Conservation (phyloP, 1,139 yeast genomes). For the Candida tropicalis region DNA sequence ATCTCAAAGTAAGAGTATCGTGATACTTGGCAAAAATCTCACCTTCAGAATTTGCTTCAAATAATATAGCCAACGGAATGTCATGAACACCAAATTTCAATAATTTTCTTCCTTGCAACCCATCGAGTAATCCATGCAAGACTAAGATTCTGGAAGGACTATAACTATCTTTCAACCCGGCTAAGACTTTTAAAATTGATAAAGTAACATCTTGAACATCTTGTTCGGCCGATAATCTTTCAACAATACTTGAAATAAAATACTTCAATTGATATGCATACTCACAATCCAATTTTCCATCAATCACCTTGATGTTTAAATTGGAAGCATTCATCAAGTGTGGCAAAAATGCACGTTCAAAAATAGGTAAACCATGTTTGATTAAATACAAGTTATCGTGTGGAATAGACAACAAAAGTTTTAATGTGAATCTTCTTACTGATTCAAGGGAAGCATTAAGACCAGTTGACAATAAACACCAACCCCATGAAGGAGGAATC, state of each 20-base stretch:
- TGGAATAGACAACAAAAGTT: conserved; percentile 58
- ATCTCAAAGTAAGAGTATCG: conserved; percentile 53
- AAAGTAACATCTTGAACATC: conserved; percentile 23
- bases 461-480: conserved; percentile 74
- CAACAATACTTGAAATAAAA: conserved; percentile 51
- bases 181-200: conserved; percentile 49
- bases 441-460: conserved; percentile 79
- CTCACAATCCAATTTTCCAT: conserved; percentile 44
- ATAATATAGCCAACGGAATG: conserved; percentile 41
- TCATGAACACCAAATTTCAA: conserved; percentile 34
- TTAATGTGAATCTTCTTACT: conserved; percentile 66
- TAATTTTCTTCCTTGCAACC: conserved; percentile 37
- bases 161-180: conserved; percentile 53
- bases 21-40: conserved; percentile 51
- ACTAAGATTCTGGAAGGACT: conserved; percentile 75
- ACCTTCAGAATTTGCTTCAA: conserved; percentile 62
- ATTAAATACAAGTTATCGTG: conserved; percentile 51
- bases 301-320: conserved; percentile 42
- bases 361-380: conserved; percentile 46
- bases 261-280: conserved; percentile 56
- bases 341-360: conserved; percentile 60
- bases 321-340: conserved; percentile 67
- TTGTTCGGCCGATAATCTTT: conserved; percentile 32
- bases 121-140: conserved; percentile 57
- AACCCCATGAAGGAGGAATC: conserved; percentile 72